Evolutionary conservation across 1,139 yeast species (phyloP), one percentile per base, ranked within the genome.

Genomic region (Saccharomyces pastorianus): DNA sequence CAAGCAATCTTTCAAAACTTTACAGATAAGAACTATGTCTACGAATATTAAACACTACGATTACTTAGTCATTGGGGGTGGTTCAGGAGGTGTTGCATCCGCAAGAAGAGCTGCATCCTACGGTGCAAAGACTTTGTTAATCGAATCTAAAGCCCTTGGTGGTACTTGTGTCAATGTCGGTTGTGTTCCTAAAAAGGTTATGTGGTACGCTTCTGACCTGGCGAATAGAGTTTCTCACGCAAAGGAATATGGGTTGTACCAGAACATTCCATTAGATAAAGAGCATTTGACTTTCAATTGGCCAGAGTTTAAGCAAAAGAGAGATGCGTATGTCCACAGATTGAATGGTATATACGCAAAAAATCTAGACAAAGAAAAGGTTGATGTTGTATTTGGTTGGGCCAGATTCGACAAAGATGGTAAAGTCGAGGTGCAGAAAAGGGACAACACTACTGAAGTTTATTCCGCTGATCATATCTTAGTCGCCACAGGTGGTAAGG

Each of bases 141-240:
- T 93, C 56, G 99, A 95, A 71, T 82, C 88, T 46, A 81, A 83
- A 56, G 82, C 76, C 57, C 79, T 95, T 72, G 99, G 99, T 55
- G 99, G 99, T 47, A 95, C 99, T 49, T 93, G 99, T 79, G 99
- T 95, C 61, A 95, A 93, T 70, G 99, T 91, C 48, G 99, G 99
- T 17, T 93, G 99, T 78, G 99, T 93, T 42, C 99, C 99, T 49
- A 93, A 93, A 78, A 93, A 93, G 71, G 90, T 95, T 51, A 91
- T 93, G 98, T 93, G 99, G 99, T 84, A 90, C 62, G 96, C 97
- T 23, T 84, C 93, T 34, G 96, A 90, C 64, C 74, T 88, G 71
- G 97, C 97, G 23, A 81, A 82, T 59, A 83, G 82, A 66, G 76
- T 85, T 61, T 75, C 77, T 53, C 86, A 88, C 54, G 93, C 96